These are phyloP conservation scores for Aspergillus heteromorphus DNA, from an alignment of 495 filamentous ascomycete genomes.

Conservation along the genomic window DNA sequence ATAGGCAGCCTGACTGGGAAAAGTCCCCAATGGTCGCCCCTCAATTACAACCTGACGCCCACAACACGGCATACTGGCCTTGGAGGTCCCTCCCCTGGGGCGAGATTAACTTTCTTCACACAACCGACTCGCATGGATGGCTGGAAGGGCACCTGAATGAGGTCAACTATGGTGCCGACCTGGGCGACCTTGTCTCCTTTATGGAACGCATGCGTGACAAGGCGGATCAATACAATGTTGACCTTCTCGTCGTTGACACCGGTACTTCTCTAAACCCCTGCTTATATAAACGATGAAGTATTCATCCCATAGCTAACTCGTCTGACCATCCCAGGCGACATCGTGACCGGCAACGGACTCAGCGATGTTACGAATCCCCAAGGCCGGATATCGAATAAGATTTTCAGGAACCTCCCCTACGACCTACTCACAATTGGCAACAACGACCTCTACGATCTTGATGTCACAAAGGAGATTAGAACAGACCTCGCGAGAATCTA, in stretches of 20 bases:
- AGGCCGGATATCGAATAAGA: neutral
- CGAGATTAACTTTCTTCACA: conserved; percentile 4
- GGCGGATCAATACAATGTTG: neutral
- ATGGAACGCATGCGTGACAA: neutral
- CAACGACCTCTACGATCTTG: neutral
- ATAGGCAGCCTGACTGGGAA: neutral
- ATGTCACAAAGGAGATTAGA: neutral
- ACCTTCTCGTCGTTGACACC: neutral
- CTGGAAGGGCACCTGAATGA: conserved; percentile 9
- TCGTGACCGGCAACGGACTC: neutral
- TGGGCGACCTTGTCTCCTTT: neutral
- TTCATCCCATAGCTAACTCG: neutral
- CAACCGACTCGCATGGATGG: neutral
- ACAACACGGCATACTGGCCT: conserved; percentile 10
- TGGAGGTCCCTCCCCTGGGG: conserved; percentile 16
- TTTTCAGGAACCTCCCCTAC: neutral
- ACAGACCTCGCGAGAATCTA: neutral
- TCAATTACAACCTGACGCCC: conserved; percentile 12
- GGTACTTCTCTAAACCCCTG: neutral
- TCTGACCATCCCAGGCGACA: neutral
- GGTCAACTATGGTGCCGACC: conserved; percentile 8
- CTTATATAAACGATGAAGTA: neutral
- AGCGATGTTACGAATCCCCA: neutral
- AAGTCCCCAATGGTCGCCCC: neutral
- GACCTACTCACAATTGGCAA: neutral